phyloP scores from a whole-genome alignment of 345 rosid genomes.

The Arabidopsis arenosa region DNA sequence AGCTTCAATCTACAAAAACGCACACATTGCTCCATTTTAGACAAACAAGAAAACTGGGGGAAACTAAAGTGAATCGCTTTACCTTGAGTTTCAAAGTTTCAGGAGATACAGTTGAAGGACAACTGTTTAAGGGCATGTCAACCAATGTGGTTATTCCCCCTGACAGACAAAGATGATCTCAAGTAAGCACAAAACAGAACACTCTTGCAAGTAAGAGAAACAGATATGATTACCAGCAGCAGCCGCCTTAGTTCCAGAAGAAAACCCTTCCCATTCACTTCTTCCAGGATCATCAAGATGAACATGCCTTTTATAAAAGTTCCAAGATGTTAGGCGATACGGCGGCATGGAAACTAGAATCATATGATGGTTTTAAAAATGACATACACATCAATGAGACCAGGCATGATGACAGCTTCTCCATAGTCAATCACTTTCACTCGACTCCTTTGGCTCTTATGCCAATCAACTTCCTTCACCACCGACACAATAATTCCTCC shows the following conservation, averaged over 20 bases:
- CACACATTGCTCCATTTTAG: constrained; percentile 28
- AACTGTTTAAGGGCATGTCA: constrained; percentile 92
- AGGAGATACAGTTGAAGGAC: constrained; percentile 78
- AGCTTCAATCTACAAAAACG: constrained; percentile 61
- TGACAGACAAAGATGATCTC: constrained; percentile 28
- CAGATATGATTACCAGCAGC: constrained; percentile 71
- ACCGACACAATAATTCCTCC: constrained; percentile 63
- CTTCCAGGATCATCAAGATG: constrained; percentile 99
- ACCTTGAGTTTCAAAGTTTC: constrained; percentile 90
- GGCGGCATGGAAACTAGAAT: too few relatives aligned
- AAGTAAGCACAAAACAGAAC: constrained; percentile 8
- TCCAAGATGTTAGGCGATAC: neutral
- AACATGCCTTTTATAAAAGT: constrained; percentile 59
- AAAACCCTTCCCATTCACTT: constrained; percentile 97
- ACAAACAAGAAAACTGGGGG: neutral
- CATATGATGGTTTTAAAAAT: neutral
- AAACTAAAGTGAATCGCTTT: constrained; percentile 12
- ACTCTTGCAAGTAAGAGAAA: constrained; percentile 20
- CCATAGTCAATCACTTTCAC: constrained; percentile 69
- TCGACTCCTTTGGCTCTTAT: constrained; percentile 46
- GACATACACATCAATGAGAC: constrained; percentile 87
- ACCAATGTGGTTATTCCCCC: constrained; percentile 90
- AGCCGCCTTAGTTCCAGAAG: constrained; percentile 96
- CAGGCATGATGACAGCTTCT: constrained; percentile 95
- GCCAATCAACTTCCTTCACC: constrained; percentile 70